Evolutionary conservation across 805 yeast species (phyloP).

Genomic region (Clavispora phyllophila): DNA sequence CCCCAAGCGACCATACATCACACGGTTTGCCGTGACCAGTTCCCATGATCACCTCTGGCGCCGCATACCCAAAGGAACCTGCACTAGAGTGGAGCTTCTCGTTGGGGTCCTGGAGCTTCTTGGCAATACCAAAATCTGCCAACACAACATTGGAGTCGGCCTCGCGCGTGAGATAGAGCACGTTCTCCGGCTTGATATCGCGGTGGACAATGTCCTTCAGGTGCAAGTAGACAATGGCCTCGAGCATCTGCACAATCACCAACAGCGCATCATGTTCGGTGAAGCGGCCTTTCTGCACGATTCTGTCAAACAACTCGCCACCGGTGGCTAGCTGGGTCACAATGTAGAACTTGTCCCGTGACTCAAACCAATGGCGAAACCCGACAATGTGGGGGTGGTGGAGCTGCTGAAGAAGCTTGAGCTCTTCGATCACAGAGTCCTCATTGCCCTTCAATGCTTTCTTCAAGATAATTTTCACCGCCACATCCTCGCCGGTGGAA

Average conservation of each 20-base stretch:
- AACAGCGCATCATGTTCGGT: slow-evolving; percentile 84
- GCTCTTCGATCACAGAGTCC: slow-evolving; percentile 72
- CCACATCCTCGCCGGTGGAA: slow-evolving; percentile 62
- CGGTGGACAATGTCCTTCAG: slow-evolving; percentile 78
- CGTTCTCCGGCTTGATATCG: slow-evolving; percentile 91
- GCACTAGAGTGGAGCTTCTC: slow-evolving; percentile 69
- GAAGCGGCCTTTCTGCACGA: slow-evolving; percentile 73
- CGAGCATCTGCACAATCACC: slow-evolving; percentile 67
- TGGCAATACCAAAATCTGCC: slow-evolving; percentile 96
- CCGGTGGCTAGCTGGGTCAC: slow-evolving; percentile 95
- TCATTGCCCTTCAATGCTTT: slow-evolving; percentile 80
- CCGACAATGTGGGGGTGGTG: slow-evolving; percentile 85
- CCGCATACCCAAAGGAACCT: slow-evolving; percentile 95
- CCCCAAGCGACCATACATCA: slow-evolving; percentile 95
- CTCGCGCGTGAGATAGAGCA: slow-evolving; percentile 58
- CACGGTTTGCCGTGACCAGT: slow-evolving; percentile 93
- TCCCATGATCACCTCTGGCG: slow-evolving; percentile 84
- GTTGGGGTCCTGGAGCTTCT: slow-evolving; percentile 54
- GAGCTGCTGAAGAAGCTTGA: slow-evolving; percentile 60
- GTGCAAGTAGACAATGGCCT: slow-evolving; percentile 79
- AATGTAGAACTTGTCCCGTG: slow-evolving; percentile 84
- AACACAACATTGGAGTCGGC: slow-evolving; percentile 68
- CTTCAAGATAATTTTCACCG: slow-evolving; percentile 83
- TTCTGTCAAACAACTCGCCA: slow-evolving; percentile 90
- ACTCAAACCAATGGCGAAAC: slow-evolving; percentile 89